phyloP scores from a whole-genome alignment of 768 basidiomycete species.

The Artomyces pyxidatus region DNA sequence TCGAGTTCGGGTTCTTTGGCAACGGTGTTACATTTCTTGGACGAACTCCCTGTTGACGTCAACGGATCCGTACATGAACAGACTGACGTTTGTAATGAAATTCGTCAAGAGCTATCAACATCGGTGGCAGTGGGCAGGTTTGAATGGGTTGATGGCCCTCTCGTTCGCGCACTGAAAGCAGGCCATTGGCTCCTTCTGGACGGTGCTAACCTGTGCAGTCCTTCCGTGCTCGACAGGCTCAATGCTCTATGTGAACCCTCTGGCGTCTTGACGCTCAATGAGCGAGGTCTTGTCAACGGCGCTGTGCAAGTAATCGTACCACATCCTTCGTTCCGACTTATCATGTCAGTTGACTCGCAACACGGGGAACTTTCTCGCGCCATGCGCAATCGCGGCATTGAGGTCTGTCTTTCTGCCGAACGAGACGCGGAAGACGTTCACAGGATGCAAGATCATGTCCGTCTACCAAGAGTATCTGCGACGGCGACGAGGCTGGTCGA shows the following conservation, averaged over 20 bases:
- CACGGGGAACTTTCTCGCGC: conserved; percentile 93
- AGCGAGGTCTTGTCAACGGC: conserved; percentile 79
- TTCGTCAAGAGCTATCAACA: conserved; percentile 17
- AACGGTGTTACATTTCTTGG: conserved; percentile 22
- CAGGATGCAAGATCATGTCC: conserved; percentile 8
- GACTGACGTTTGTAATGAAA: background rate
- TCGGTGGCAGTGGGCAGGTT: conserved; percentile 47
- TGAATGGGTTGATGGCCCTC: conserved; percentile 93
- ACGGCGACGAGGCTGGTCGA: no score
- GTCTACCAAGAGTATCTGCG: background rate
- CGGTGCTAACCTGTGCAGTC: conserved; percentile 88
- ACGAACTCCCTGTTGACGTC: conserved; percentile 16
- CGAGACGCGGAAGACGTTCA: conserved; percentile 7
- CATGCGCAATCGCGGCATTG: conserved; percentile 96
- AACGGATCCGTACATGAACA: conserved; percentile 5
- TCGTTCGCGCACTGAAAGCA: conserved; percentile 74
- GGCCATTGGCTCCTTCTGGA: conserved; percentile 91
- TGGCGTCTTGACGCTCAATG: conserved; percentile 78
- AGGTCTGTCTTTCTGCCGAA: conserved; percentile 47
- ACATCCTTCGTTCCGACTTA: conserved; percentile 83
- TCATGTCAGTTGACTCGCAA: conserved; percentile 90
- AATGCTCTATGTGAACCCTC: conserved; percentile 92
- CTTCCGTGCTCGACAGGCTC: conserved; percentile 91
- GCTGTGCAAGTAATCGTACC: conserved; percentile 67
- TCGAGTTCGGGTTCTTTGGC: conserved; percentile 18